phyloP scores from a whole-genome alignment of 352 stramenopile species.

The Phytopythium sindhum region DNA sequence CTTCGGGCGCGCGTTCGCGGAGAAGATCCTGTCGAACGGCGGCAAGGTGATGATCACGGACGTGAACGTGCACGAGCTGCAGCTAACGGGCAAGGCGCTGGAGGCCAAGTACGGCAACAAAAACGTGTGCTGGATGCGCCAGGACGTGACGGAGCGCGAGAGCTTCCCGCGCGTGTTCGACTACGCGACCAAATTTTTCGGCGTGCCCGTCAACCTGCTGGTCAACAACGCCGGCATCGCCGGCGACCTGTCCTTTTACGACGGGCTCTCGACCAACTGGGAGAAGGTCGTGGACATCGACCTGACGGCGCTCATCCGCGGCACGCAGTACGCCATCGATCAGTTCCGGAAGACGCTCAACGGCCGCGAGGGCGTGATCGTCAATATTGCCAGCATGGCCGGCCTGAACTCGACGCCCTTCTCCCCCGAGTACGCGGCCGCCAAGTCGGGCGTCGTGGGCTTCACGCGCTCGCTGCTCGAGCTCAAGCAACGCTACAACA shows the following conservation, averaged over 20 bases:
- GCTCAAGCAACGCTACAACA: constrained; percentile 61
- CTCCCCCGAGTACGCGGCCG: constrained; percentile 62
- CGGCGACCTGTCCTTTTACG: constrained; percentile 49
- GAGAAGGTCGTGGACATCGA: constrained; percentile 73
- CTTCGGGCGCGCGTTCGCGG: constrained; percentile 65
- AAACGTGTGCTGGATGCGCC: constrained; percentile 59
- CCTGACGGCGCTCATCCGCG: constrained; percentile 62
- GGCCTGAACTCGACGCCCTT: constrained; percentile 50
- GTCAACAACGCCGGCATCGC: constrained; percentile 82
- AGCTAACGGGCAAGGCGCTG: constrained; percentile 55
- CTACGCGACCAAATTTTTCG: constrained; percentile 56
- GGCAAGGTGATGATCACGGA: constrained; percentile 78
- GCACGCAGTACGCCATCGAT: constrained; percentile 56
- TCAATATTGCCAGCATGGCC: constrained; percentile 71
- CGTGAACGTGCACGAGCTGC: constrained; percentile 57
- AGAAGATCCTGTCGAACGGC: constrained; percentile 41
- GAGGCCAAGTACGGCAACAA: constrained; percentile 41
- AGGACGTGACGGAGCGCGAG: constrained; percentile 68
- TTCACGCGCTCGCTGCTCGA: constrained; percentile 68
- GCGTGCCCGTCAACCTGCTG: constrained; percentile 58
- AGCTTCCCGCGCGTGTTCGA: constrained; percentile 64
- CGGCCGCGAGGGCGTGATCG: constrained; percentile 58
- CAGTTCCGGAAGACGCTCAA: constrained; percentile 60
- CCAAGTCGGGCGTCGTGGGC: constrained; percentile 70
- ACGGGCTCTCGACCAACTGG: constrained; percentile 37